These are phyloP conservation scores for Aspergillus sp. DNA, from an alignment of 2,329 filamentous ascomycete species.

Conservation along the genomic window DNA sequence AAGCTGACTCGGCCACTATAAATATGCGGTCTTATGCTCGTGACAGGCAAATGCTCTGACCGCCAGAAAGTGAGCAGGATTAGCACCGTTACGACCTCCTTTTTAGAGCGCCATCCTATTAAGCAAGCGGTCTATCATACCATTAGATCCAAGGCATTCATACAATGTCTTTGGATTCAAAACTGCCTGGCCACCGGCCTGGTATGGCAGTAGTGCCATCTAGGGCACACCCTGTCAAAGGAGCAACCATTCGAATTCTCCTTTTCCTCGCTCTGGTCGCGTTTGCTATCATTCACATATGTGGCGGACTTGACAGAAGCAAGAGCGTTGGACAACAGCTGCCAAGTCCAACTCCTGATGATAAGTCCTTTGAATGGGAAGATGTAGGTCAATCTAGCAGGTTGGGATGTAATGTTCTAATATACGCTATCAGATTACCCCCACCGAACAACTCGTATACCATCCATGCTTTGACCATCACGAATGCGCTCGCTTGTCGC, in stretches of 20 bases:
- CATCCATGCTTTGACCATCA: slow-evolving; percentile 1
- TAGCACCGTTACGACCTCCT: no score
- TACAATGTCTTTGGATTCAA: not conserved
- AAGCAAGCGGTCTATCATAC: not conserved
- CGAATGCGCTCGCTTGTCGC: slow-evolving; percentile 3
- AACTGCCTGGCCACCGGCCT: not conserved
- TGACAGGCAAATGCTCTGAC: no score
- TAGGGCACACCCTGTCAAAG: not conserved
- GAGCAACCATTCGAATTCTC: not conserved
- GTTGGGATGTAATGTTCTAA: not conserved
- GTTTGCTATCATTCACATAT: not conserved
- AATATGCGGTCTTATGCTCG: no score
- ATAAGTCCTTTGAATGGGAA: not conserved
- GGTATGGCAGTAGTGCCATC: not conserved
- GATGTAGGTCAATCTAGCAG: not conserved
- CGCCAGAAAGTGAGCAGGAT: no score
- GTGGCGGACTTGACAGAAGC: not conserved
- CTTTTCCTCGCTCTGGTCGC: not conserved
- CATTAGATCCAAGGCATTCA: no score
- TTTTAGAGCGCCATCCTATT: not conserved
- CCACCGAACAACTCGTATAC: slow-evolving; percentile 3
- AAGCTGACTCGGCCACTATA: no score
- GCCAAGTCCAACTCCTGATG: not conserved
- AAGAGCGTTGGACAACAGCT: not conserved
- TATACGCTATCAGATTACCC: not conserved